phyloP scores from a whole-genome alignment of 805 yeast genomes.

The Monosporozyma aerobia region DNA sequence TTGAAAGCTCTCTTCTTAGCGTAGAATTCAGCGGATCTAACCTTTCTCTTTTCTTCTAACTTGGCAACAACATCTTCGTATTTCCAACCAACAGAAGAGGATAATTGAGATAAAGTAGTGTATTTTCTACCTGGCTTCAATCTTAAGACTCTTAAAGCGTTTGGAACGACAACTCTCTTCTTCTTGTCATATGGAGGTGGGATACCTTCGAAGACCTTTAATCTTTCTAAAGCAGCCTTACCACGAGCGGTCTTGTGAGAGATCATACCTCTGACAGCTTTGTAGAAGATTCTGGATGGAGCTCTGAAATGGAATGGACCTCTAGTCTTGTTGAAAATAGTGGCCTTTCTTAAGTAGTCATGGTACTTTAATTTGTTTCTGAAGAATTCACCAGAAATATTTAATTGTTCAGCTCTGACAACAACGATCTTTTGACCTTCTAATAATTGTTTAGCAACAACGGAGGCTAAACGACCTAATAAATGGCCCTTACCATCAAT shows the following conservation, averaged over 20 bases:
- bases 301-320: constrained; percentile 99
- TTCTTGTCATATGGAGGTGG: constrained; percentile 99
- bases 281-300: constrained; percentile 99
- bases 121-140: constrained; percentile 99
- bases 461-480: constrained; percentile 98
- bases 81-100: constrained; percentile 98
- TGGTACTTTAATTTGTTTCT: constrained; percentile 99
- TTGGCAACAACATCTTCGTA: constrained; percentile 96
- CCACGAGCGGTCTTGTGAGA: constrained; percentile 99
- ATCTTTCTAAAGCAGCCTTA: constrained; percentile 98
- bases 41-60: constrained; percentile 99
- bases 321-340: constrained; percentile 96
- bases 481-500: constrained; percentile 99
- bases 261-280: constrained; percentile 99
- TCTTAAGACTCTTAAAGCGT: constrained; percentile 98
- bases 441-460: constrained; percentile 95
- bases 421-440: constrained; percentile 97
- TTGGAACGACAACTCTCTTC: constrained; percentile 99
- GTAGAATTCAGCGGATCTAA: constrained; percentile 97
- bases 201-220: constrained; percentile 98
- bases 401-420: constrained; percentile 95
- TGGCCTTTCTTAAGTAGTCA: constrained; percentile 98
- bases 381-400: constrained; percentile 99
- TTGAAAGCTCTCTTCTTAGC: constrained; percentile 95
- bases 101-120: constrained; percentile 96